Base-by-base conservation (phyloP, 306 rosid species). In the Luffa aegyptiaca region DNA sequence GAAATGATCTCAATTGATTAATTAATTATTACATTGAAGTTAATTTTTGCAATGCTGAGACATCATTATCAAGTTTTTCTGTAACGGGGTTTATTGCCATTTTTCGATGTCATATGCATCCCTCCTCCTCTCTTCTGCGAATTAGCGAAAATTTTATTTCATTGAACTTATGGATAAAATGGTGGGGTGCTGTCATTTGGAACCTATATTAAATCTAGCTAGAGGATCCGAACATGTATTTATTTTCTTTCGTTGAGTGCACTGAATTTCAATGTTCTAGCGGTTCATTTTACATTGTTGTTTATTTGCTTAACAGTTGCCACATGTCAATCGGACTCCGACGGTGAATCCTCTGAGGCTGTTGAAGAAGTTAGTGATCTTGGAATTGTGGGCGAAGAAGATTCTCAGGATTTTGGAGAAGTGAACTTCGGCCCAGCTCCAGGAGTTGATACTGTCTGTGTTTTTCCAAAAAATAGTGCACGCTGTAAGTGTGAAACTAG, bases 331-430 rank as follows among this genome's bases (percentile, higher is more conserved):
- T 84, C 88, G 68, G 92, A 86, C 42, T 83, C 92, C 0, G 96
- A 85, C 49, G 87, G 6, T 36, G 92, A 85, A 65, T 70, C 62
- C 31, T 83, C 81, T 9, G 93, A 88, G 81, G 63, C 88, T 49
- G 85, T 86, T 75, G 97, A 86, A 56, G 93, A 92, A 72, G 88
- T 45, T 71, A 86, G 88, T 64, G 97, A 90, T 82, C 86, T 89
- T 70, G 99, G 99, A 48, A 80, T 89, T 4, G 93, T 91, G 59
- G 96, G 89, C 31, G 97, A 92, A 63, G 92, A 91, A 63, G 92
- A 91, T 84, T 87, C 36, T 31, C 97, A 89, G 80, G 96, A 91
- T 83, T 88, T 83, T 78, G 90, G 88, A 46, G 93, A 89, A 75
- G 92, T 62, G 68, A 89, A 10, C 82, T 90, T 81, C 66, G 18